Percentiles rank a stretch among this genome's conserved stretches.
These are phyloP conservation scores for Spergularia azorica DNA, from an alignment of 179 eudicot genomes.

Conservation along the genomic window DNA sequence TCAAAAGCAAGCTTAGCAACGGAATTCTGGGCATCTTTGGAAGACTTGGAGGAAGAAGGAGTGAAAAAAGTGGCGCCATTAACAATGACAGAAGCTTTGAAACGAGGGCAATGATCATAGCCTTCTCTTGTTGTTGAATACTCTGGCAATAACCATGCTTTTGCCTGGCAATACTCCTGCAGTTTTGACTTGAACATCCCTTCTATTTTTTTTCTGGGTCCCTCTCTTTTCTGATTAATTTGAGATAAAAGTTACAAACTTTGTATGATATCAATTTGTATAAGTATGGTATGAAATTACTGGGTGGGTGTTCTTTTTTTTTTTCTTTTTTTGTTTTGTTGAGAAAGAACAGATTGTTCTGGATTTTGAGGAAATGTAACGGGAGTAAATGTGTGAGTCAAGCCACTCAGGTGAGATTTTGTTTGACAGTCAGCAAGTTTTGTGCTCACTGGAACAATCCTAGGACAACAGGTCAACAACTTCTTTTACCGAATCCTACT, in stretches of 20 bases:
- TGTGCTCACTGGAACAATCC: no score
- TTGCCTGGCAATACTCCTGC: conserved; percentile 39
- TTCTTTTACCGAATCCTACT: no score
- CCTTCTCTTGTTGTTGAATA: conserved; percentile 37
- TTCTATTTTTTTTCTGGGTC: neutral
- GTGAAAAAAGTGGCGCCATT: conserved; percentile 31
- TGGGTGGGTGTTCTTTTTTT: no score
- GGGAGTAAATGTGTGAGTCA: no score
- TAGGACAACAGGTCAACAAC: no score
- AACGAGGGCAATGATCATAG: conserved; percentile 38
- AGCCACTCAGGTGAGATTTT: no score
- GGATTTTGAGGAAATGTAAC: no score
- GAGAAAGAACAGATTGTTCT: no score
- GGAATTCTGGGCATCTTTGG: conserved; percentile 40
- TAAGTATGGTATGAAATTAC: no score
- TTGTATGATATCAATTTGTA: no score
- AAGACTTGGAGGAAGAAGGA: conserved; percentile 19
- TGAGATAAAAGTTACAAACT: neutral
- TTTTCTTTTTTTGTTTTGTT: no score
- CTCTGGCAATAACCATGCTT: conserved; percentile 29
- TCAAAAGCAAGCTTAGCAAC: conserved; percentile 41
- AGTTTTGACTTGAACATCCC: conserved; percentile 41
- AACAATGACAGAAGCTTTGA: conserved; percentile 34
- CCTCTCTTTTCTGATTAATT: neutral
- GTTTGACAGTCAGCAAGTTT: no score